Conservation (phyloP, 2,329 filamentous ascomycete genomes). For the Xylaria sp. region DNA sequence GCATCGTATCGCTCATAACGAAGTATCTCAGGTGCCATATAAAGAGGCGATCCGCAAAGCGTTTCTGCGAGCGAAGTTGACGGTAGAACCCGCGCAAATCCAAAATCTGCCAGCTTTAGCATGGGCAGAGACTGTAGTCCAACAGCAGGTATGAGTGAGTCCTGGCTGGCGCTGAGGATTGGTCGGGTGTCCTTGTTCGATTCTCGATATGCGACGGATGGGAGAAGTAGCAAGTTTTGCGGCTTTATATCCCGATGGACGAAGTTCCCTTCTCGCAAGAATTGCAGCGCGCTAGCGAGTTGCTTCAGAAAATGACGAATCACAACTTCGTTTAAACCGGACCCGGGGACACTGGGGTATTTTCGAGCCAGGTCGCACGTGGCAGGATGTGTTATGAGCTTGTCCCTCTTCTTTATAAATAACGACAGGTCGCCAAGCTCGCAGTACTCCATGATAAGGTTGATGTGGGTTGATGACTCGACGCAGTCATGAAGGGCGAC, state of each 20-base stretch:
- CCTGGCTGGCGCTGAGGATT: constrained; percentile 79
- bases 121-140: constrained; percentile 89
- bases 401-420: constrained; percentile 95
- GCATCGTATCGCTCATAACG: constrained; percentile 98
- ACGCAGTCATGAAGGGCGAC: constrained; percentile 95
- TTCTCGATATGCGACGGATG: constrained; percentile 77
- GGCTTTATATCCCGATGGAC: constrained; percentile 98
- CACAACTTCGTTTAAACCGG: constrained; percentile 95
- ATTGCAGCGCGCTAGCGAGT: constrained; percentile 89
- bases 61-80: constrained; percentile 94
- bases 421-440: constrained; percentile 92
- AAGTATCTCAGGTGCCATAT: constrained; percentile 98
- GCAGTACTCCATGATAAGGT: constrained; percentile 99
- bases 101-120: constrained; percentile 98
- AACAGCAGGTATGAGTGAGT: constrained; percentile 82
- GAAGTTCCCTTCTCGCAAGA: constrained; percentile 84
- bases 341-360: constrained; percentile 84
- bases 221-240: constrained; percentile 91
- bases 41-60: constrained; percentile 93
- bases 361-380: constrained; percentile 92
- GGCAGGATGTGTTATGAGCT: constrained; percentile 79
- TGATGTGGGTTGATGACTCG: constrained; percentile 87
- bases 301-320: constrained; percentile 97
- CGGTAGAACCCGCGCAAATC: constrained; percentile 93
- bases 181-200: constrained; percentile 71